These are phyloP conservation scores for Geotrichum bryndzae DNA, from an alignment of 1,139 yeast species.

Conservation along the genomic window DNA sequence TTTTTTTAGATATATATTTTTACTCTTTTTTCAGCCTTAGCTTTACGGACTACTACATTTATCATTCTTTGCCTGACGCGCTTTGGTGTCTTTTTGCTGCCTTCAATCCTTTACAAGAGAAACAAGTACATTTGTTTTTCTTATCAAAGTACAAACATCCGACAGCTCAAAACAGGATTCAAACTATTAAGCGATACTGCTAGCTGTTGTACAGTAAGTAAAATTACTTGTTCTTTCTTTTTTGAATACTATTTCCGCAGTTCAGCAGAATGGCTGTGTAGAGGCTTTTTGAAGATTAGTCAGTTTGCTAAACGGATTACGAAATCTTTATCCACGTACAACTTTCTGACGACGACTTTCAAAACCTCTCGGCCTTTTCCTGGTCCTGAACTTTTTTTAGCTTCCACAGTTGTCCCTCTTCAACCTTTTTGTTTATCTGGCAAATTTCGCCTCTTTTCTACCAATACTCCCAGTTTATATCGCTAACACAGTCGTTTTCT, in stretches of 20 bases:
- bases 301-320: not conserved
- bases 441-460: not conserved
- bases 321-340: not conserved
- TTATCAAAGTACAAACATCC: not conserved
- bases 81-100: not conserved
- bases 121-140: not conserved
- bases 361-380: not conserved
- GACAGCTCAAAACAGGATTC: no score
- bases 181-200: no score
- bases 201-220: no score
- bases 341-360: not conserved
- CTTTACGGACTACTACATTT: not conserved
- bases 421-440: not conserved
- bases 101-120: not conserved
- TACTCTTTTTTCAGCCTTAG: not conserved
- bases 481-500: not conserved
- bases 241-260: not conserved
- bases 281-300: not conserved
- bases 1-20: not conserved
- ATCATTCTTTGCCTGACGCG: not conserved
- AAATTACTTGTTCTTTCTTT: not conserved
- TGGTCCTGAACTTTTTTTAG: not conserved
- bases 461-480: not conserved
- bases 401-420: not conserved
- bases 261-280: not conserved